Evolutionary conservation across 2,329 filamentous ascomycete genomes (phyloP).

Genomic region (Tolypocladium paradoxum): DNA sequence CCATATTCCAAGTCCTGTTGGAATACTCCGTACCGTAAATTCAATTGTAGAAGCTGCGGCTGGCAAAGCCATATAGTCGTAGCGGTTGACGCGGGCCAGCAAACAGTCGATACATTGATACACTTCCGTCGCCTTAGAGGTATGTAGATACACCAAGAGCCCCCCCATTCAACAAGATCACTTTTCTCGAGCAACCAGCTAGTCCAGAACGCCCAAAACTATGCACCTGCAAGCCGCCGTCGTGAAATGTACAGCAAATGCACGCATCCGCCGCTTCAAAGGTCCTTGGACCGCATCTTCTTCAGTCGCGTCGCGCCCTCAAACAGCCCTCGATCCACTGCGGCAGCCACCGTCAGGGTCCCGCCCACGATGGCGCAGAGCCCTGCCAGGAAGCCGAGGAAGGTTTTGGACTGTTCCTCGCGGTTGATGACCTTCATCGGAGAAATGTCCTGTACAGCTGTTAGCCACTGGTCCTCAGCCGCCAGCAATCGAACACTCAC

Average conservation of each 20-base stretch:
- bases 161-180: background rate
- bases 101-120: background rate
- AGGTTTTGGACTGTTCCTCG: conserved; percentile 79
- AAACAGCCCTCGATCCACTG: conserved; percentile 82
- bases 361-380: conserved; percentile 92
- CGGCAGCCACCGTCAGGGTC: conserved; percentile 89
- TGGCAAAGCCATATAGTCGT: background rate
- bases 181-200: conserved; percentile 1
- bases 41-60: too few relatives aligned
- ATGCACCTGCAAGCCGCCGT: conserved; percentile 3
- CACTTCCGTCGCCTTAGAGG: background rate
- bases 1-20: too few relatives aligned
- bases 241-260: background rate
- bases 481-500: conserved; percentile 44
- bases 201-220: conserved; percentile 9
- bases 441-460: conserved; percentile 66
- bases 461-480: background rate
- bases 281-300: conserved; percentile 65
- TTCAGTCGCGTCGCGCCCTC: conserved; percentile 76
- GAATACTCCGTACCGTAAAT: too few relatives aligned
- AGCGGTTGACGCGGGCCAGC: background rate
- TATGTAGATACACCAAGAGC: background rate
- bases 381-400: conserved; percentile 85
- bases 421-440: conserved; percentile 99
- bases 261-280: conserved; percentile 23